Base-by-base conservation (phyloP, 164 flowering plant genomes). In the Piper betle region DNA sequence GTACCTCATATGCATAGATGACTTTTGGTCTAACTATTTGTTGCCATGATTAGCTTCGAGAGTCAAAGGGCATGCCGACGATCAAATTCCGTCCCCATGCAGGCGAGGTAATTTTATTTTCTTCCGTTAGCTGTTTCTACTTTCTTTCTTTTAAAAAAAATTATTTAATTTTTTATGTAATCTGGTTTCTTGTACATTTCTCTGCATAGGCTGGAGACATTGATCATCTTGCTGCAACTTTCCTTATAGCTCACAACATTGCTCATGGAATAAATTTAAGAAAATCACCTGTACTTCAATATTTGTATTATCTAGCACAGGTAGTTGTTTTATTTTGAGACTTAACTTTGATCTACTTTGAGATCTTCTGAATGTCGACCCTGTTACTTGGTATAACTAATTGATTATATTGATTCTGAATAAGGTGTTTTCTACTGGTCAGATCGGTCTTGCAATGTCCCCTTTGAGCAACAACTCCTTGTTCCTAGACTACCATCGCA, bases 371-470 rank as follows among this genome's bases (percentile, higher is more conserved):
- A 5, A 53, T 53, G 20, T 53, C 55, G 11, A 40, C 8, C 11
- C 20, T 17, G 20, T 13, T 25, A 2, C 6, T 25, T 53, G 19
- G 3, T 9, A 10, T 10, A 10, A 15, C 15, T 10, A 46, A 46
- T 0, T 46, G 13, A 46, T 10, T 12, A 46, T 10, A 25, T 5
- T 46, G 39, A 70, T 16, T 37, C 11, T 61, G 41, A 13, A 38
- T 10, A 59, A 52, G n/a, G n/a, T 13, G 54, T 52, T 18, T 57
- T 68, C 71, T 61, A 56, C 33, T 38, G 39, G 0, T 5, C 57
- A 93, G 98, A 88, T 93, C 76, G 98, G 98, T 60, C 74, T 93
- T 74, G 94, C 96, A 9, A 88, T 93, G 98, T 87, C 98, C 70
- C 98, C 98, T 54, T 77, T 89, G 62, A 92, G 98, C 86, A 92